Evolutionary conservation across 2,329 filamentous ascomycete species (phyloP).

Genomic region (Alternaria tenuissima): DNA sequence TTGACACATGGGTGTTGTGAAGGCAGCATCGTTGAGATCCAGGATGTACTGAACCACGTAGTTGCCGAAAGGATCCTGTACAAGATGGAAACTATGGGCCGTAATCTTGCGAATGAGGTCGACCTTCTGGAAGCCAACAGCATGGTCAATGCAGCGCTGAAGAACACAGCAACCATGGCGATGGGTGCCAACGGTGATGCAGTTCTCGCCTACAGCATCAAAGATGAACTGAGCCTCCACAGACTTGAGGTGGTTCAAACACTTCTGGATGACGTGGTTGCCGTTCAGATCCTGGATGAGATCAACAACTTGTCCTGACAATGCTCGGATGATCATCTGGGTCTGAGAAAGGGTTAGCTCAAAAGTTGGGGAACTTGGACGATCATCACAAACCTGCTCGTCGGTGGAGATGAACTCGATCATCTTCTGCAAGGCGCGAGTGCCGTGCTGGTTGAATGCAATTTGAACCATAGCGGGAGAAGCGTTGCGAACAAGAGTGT

Average conservation of each 20-base stretch:
- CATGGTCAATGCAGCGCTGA: conserved; percentile 97
- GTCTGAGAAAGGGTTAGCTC: conserved; percentile 56
- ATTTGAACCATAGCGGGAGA: conserved; percentile 88
- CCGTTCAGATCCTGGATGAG: conserved; percentile 97
- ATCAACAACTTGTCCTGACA: conserved; percentile 85
- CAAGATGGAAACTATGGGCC: conserved; percentile 82
- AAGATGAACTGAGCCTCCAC: conserved; percentile 95
- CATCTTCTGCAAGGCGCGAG: conserved; percentile 97
- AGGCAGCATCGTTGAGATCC: conserved; percentile 85
- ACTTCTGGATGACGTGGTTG: conserved; percentile 99
- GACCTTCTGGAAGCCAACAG: conserved; percentile 85
- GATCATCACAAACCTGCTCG: conserved; percentile 65
- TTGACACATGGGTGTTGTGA: conserved; percentile 86
- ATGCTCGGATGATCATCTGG: conserved; percentile 83
- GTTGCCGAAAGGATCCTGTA: conserved; percentile 97
- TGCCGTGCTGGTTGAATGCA: conserved; percentile 96
- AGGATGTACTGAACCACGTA: conserved; percentile 99
- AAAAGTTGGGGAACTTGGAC: background rate
- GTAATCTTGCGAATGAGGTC: conserved; percentile 89
- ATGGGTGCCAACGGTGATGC: conserved; percentile 91
- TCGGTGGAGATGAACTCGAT: conserved; percentile 93
- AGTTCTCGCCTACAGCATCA: conserved; percentile 86
- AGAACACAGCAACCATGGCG: conserved; percentile 98
- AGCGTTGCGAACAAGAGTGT: conserved; percentile 88
- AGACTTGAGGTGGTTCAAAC: conserved; percentile 88